A percentile compares a stretch with the other conserved stretches of the same genome.
These are phyloP conservation scores for Emergomyces orientalis DNA, from an alignment of 2,329 filamentous ascomycete species.

Conservation along the genomic window DNA sequence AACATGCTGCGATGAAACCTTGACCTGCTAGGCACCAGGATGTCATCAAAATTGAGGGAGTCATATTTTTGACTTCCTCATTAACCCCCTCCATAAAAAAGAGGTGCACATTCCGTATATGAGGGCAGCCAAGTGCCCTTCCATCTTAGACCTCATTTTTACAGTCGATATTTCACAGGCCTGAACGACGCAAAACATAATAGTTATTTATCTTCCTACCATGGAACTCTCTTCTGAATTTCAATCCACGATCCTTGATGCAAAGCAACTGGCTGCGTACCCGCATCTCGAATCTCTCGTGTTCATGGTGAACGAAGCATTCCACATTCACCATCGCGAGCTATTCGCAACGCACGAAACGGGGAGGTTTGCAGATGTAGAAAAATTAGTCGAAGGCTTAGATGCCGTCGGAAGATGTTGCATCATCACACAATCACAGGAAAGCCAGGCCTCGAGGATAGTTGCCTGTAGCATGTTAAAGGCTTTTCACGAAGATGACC, in stretches of 20 bases:
- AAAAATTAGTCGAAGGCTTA: not conserved
- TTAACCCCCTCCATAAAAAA: not conserved
- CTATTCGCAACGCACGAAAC: not conserved
- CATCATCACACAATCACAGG: not conserved
- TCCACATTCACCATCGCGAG: not conserved
- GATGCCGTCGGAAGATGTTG: conserved; percentile 3
- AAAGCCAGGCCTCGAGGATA: not conserved
- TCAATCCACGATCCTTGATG: not conserved
- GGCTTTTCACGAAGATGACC: not conserved
- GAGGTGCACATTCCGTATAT: not conserved
- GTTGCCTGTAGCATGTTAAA: conserved; percentile 6
- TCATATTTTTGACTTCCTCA: not conserved
- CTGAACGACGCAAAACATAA: not conserved
- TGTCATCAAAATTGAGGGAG: not conserved
- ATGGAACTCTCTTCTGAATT: conserved; percentile 1
- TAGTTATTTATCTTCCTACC: not conserved
- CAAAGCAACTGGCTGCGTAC: conserved; percentile 1
- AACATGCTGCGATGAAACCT: not conserved
- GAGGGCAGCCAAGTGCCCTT: not conserved
- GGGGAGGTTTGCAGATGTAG: not conserved
- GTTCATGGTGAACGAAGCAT: conserved; percentile 5
- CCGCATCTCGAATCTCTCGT: not conserved
- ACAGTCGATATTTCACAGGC: no score
- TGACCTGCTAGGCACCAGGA: not conserved
- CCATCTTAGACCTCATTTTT: not conserved